Conservation (phyloP, 352 stramenopile species). For the Phytophthora sp. region DNA sequence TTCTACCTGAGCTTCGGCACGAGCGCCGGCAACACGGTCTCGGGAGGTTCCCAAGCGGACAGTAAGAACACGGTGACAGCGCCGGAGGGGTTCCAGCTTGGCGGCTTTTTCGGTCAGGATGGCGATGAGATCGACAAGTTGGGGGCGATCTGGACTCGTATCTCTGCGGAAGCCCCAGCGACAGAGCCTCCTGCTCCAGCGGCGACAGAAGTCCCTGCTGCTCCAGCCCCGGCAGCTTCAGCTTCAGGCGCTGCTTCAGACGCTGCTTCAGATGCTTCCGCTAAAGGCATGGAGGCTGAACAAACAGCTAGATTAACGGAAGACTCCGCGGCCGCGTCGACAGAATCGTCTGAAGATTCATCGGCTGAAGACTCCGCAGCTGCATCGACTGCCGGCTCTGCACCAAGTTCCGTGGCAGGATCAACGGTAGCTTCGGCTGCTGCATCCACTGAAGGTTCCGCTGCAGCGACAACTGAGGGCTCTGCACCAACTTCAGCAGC, state of each 20-base stretch:
- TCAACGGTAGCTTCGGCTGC: neutral
- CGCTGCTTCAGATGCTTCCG: too few species aligned
- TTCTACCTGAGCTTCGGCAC: slow-evolving; percentile 12
- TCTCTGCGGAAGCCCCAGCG: neutral
- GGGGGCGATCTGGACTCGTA: slow-evolving; percentile 6
- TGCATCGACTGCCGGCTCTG: neutral
- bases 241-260: neutral
- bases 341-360: slow-evolving; percentile 1
- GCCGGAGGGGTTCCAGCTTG: slow-evolving; percentile 11
- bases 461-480: neutral
- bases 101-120: slow-evolving; percentile 10
- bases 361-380: neutral
- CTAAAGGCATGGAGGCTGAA: too few species aligned
- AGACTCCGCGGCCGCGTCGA: neutral
- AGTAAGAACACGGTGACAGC: slow-evolving; percentile 12
- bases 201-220: neutral
- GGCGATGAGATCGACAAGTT: slow-evolving; percentile 7
- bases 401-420: neutral
- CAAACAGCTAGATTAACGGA: neutral
- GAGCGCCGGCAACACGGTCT: slow-evolving; percentile 7
- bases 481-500: neutral
- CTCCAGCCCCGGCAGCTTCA: neutral
- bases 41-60: neutral
- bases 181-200: neutral
- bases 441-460: neutral